A percentile compares a stretch with the other conserved stretches of the same genome.
phyloP scores from a whole-genome alignment of 148 eudicot genomes.

The Vaccinium darrowii region DNA sequence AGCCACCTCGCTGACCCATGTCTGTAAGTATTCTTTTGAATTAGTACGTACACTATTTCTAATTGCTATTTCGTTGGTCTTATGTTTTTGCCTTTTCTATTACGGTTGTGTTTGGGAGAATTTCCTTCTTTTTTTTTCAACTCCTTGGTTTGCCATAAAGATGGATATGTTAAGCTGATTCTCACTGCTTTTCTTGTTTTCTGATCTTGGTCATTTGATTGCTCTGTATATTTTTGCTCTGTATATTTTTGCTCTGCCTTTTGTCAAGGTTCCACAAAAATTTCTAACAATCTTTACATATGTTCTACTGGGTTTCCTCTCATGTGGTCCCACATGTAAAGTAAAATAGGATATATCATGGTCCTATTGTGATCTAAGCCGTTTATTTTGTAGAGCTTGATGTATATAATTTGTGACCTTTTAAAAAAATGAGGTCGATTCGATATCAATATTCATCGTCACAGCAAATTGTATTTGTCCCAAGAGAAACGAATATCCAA shows the following conservation, averaged over 20 bases:
- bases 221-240: not conserved
- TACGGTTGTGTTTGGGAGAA: not conserved
- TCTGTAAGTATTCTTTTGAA: constrained; percentile 26
- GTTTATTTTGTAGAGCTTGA: too few relatives aligned
- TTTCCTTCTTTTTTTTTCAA: too few relatives aligned
- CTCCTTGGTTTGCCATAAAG: not conserved
- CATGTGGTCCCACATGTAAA: not conserved
- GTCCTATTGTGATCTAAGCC: not conserved
- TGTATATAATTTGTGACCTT: too few relatives aligned
- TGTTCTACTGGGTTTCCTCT: not conserved
- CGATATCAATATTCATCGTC: too few relatives aligned
- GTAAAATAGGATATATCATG: too few relatives aligned
- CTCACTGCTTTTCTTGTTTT: not conserved
- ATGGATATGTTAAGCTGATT: not conserved
- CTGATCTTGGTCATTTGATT: not conserved
- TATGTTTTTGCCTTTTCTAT: not conserved
- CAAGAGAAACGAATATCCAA: not conserved
- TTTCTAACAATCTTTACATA: not conserved
- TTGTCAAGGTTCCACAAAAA: not conserved
- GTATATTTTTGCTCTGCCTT: too few relatives aligned
- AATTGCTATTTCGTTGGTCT: not conserved
- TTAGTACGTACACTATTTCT: not conserved
- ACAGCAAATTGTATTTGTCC: not conserved
- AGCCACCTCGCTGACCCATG: constrained; percentile 5
- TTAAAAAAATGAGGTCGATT: not conserved